Conservation (phyloP, 352 stramenopile genomes). For the Phytophthora sansomeana region DNA sequence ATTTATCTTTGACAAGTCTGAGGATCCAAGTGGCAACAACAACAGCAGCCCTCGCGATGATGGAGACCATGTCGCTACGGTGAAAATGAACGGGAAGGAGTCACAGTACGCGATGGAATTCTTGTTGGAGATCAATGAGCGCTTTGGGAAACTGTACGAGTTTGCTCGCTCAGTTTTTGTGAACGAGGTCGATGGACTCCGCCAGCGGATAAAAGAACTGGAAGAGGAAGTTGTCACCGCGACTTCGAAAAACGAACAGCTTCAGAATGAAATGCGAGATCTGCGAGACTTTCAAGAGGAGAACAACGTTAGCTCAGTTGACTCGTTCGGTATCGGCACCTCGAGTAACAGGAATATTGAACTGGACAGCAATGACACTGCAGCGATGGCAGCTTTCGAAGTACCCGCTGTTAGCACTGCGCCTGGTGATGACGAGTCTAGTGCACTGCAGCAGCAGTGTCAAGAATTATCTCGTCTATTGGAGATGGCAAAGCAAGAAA, state of each 20-base stretch:
- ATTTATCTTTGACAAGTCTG: conserved; percentile 26
- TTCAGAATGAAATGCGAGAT: conserved; percentile 52
- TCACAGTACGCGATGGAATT: conserved; percentile 57
- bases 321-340: conserved; percentile 5
- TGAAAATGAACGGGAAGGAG: conserved; percentile 40
- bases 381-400: conserved; percentile 14
- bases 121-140: conserved; percentile 46
- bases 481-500: conserved; percentile 81
- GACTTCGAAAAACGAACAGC: conserved; percentile 31
- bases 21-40: conserved; percentile 11
- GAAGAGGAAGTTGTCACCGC: conserved; percentile 21
- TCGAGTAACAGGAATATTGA: conserved; percentile 2
- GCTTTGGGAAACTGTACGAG: conserved; percentile 46
- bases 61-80: background rate
- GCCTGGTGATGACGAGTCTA: conserved; percentile 21
- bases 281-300: conserved; percentile 55
- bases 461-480: conserved; percentile 60
- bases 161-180: conserved; percentile 52
- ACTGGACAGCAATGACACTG: conserved; percentile 23
- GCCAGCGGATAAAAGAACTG: conserved; percentile 9
- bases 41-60: background rate
- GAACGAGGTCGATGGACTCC: conserved; percentile 33
- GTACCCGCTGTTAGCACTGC: conserved; percentile 4
- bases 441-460: conserved; percentile 51
- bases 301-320: conserved; percentile 24